phyloP scores from a whole-genome alignment of 2,329 filamentous ascomycete genomes.

The Sporothrix dimorphospora region DNA sequence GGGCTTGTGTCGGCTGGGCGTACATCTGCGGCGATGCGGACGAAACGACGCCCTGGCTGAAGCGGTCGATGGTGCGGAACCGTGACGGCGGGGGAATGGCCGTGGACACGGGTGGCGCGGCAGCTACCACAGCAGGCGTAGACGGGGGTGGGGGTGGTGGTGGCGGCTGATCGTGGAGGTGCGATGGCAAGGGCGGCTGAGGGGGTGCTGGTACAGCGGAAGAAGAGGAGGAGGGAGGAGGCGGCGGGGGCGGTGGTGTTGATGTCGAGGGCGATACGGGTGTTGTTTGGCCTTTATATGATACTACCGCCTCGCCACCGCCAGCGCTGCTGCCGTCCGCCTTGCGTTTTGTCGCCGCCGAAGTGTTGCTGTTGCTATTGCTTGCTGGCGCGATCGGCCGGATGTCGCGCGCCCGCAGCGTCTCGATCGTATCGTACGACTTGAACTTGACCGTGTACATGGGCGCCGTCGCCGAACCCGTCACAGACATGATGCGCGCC shows the following conservation, averaged over 20 bases:
- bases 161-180: not conserved
- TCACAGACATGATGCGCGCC: conserved; percentile 90
- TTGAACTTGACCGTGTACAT: conserved; percentile 97
- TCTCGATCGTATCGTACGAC: conserved; percentile 84
- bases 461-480: conserved; percentile 85
- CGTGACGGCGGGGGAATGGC: conserved; percentile 18
- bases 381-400: conserved; percentile 61
- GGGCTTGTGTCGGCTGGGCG: conserved; percentile 65
- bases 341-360: conserved; percentile 66
- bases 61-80: conserved; percentile 33
- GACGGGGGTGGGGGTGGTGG: conserved; percentile 27
- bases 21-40: conserved; percentile 62
- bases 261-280: not conserved
- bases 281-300: conserved; percentile 21
- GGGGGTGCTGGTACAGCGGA: conserved; percentile 41
- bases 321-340: conserved; percentile 68
- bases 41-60: conserved; percentile 53
- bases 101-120: not conserved
- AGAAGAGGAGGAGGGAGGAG: conserved; percentile 36
- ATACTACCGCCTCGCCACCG: conserved; percentile 40
- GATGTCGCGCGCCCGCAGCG: conserved; percentile 79
- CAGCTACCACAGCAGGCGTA: not conserved
- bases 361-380: not conserved
- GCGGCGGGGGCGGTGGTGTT: conserved; percentile 10
- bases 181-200: conserved; percentile 25